Conservation (phyloP, 805 yeast genomes). For the Metschnikowia bowlesiae region DNA sequence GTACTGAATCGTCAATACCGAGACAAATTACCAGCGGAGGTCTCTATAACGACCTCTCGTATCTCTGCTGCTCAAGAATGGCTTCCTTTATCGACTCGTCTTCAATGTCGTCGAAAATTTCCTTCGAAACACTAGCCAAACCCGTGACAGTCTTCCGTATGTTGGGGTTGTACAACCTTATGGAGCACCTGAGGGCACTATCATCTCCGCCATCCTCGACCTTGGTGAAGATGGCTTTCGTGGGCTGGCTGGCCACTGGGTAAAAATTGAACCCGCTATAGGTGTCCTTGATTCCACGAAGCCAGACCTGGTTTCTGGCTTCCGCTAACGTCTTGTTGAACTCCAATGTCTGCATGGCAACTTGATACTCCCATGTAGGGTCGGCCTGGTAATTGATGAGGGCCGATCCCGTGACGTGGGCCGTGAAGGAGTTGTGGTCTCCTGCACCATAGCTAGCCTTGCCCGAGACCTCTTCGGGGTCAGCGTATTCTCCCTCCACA, state of each 20-base stretch:
- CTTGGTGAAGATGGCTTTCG: constrained; percentile 29
- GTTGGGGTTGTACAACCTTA: constrained; percentile 35
- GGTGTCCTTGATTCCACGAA: constrained; percentile 67
- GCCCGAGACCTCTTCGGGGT: constrained; percentile 36
- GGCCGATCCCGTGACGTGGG: constrained; percentile 41
- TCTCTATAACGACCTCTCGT: constrained; percentile 32
- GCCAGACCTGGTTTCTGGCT: constrained; percentile 51
- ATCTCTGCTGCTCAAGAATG: constrained; percentile 55
- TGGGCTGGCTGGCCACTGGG: constrained; percentile 75
- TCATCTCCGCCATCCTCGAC: constrained; percentile 23
- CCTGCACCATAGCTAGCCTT: constrained; percentile 13
- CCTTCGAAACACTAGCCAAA: constrained; percentile 51
- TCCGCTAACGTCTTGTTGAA: constrained; percentile 61
- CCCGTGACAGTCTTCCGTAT: constrained; percentile 60
- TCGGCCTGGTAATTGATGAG: constrained; percentile 46
- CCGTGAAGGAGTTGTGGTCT: constrained; percentile 16
- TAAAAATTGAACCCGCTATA: constrained; percentile 80
- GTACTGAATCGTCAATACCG: no score
- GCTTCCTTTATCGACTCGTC: constrained; percentile 57
- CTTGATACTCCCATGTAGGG: constrained; percentile 80
- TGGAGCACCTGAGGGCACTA: constrained; percentile 39
- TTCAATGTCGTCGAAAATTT: constrained; percentile 50
- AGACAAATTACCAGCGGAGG: not conserved
- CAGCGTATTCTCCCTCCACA: constrained; percentile 67
- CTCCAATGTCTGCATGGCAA: constrained; percentile 71